These are phyloP conservation scores for Emydomyces testavorans DNA, from an alignment of 2,329 filamentous ascomycete genomes.

Conservation along the genomic window DNA sequence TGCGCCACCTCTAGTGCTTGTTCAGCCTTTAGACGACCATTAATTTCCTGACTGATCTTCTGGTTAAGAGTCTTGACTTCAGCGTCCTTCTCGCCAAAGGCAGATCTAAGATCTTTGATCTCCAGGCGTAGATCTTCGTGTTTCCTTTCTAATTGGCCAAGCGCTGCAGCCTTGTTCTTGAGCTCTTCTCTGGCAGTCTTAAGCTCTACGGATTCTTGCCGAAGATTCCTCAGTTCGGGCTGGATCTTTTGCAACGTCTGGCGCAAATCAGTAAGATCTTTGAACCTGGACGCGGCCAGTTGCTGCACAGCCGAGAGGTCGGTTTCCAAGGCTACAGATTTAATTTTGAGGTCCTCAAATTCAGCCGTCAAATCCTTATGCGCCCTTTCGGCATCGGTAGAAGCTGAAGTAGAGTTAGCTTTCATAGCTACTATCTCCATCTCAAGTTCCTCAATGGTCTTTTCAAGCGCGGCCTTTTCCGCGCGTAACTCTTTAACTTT, in stretches of 20 bases:
- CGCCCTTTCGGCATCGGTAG: conserved; percentile 41
- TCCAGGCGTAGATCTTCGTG: conserved; percentile 74
- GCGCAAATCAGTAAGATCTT: conserved; percentile 69
- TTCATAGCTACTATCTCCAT: conserved; percentile 53
- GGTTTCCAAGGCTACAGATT: conserved; percentile 58
- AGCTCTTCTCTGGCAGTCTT: conserved; percentile 68
- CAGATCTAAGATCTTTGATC: conserved; percentile 55
- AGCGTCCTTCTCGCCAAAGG: conserved; percentile 59
- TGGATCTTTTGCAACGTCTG: conserved; percentile 75
- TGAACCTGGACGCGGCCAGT: conserved; percentile 75
- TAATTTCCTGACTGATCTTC: conserved; percentile 63
- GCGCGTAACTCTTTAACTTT: conserved; percentile 56
- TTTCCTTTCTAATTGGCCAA: conserved; percentile 66
- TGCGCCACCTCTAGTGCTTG: conserved; percentile 63
- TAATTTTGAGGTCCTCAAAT: conserved; percentile 59
- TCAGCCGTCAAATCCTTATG: conserved; percentile 49
- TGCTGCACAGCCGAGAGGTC: conserved; percentile 79
- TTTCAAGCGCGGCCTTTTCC: conserved; percentile 56
- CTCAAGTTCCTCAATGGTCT: conserved; percentile 56
- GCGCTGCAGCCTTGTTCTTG: conserved; percentile 47
- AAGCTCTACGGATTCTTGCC: conserved; percentile 63
- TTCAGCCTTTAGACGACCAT: conserved; percentile 60
- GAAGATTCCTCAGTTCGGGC: conserved; percentile 67
- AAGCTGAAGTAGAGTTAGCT: conserved; percentile 35
- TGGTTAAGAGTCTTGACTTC: conserved; percentile 71